These are phyloP conservation scores for Apiotrichum akiyoshidainum DNA, from an alignment of 1,284 basidiomycete genomes.

Conservation along the genomic window DNA sequence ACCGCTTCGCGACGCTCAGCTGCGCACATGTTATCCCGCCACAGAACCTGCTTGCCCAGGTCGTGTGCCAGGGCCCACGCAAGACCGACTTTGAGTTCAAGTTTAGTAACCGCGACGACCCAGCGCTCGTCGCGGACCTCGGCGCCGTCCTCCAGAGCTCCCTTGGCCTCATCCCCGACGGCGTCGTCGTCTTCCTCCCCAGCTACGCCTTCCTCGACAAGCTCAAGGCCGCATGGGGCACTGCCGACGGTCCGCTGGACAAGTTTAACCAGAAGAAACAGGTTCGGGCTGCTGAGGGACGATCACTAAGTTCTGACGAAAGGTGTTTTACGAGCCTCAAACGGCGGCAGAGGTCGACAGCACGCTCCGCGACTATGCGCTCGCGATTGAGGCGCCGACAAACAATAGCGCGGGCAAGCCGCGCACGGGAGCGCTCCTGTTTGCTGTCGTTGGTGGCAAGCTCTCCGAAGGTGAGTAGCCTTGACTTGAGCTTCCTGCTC, in stretches of 20 bases:
- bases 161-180: constrained; percentile 72
- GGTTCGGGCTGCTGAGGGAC: constrained; percentile 39
- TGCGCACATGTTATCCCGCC: constrained; percentile 90
- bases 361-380: constrained; percentile 71
- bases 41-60: constrained; percentile 72
- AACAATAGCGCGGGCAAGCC: background rate
- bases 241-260: constrained; percentile 59
- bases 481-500: too few relatives aligned
- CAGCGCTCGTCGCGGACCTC: constrained; percentile 69
- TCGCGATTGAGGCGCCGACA: constrained; percentile 53
- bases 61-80: constrained; percentile 72
- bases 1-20: constrained; percentile 72
- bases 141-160: constrained; percentile 80
- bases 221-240: constrained; percentile 65
- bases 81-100: constrained; percentile 79
- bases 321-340: constrained; percentile 89
- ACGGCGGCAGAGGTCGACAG: constrained; percentile 70
- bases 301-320: background rate
- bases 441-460: constrained; percentile 95
- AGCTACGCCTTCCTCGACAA: constrained; percentile 80
- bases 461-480: constrained; percentile 70
- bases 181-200: constrained; percentile 90
- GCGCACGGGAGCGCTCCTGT: constrained; percentile 33
- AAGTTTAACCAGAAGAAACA: constrained; percentile 71
- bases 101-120: constrained; percentile 70